phyloP scores from a whole-genome alignment of 163 green algal genomes.

The Coccomyxa subellipsoidea region DNA sequence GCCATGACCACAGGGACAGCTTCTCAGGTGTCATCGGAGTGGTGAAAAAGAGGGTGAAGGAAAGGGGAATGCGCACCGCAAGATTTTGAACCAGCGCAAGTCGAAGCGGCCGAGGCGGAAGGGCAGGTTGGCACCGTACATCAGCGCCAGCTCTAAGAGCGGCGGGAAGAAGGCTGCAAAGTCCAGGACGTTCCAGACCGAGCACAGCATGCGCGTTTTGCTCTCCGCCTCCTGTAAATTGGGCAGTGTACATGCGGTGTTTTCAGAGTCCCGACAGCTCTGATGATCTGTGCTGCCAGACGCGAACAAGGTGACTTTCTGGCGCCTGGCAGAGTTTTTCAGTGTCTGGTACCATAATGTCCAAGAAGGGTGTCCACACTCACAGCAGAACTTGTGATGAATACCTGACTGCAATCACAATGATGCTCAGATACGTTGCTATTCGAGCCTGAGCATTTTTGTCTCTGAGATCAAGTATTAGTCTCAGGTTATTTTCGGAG shows the following conservation, averaged over 20 bases:
- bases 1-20: neutral
- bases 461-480: too few species aligned
- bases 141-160: constrained; percentile 48
- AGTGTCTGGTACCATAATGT: neutral
- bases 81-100: constrained; percentile 76
- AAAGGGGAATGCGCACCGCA: constrained; percentile 33
- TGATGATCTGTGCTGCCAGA: too few species aligned
- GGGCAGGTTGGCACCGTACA: constrained; percentile 18
- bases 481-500: too few species aligned
- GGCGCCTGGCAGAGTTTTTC: neutral
- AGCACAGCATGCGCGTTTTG: constrained; percentile 40
- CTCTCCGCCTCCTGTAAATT: constrained; percentile 20
- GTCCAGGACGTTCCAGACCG: constrained; percentile 59
- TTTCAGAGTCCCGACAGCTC: too few species aligned
- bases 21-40: neutral
- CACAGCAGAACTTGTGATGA: neutral
- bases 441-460: too few species aligned
- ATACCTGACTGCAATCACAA: neutral
- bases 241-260: neutral
- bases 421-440: neutral
- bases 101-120: constrained; percentile 44
- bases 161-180: constrained; percentile 67
- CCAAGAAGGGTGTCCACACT: too few species aligned
- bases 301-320: neutral
- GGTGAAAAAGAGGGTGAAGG: neutral